Conservation (phyloP, 768 basidiomycete genomes). For the Tulasnella sp. region DNA sequence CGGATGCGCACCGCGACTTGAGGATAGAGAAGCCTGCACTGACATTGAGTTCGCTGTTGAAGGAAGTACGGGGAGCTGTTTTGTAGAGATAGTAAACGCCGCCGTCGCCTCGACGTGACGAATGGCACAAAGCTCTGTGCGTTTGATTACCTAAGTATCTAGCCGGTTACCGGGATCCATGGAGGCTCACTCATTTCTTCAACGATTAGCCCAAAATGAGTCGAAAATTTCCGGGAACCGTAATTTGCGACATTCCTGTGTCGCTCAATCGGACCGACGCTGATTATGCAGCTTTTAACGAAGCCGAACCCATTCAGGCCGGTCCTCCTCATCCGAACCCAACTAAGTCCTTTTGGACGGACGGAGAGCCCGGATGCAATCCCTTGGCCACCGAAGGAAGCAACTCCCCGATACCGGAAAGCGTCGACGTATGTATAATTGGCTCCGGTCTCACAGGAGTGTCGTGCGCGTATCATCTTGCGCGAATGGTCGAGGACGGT, state of each 20-base stretch:
- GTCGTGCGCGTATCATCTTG: conserved; percentile 61
- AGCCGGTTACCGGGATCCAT: neutral
- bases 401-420: conserved; percentile 40
- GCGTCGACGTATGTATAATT: conserved; percentile 65
- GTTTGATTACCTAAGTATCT: neutral
- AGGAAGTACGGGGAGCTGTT: no score
- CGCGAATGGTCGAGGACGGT: conserved; percentile 33
- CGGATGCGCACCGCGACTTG: conserved; percentile 4
- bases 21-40: neutral
- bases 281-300: neutral
- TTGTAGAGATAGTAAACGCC: no score
- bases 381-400: conserved; percentile 60
- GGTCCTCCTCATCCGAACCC: conserved; percentile 49
- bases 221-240: neutral
- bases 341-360: conserved; percentile 64
- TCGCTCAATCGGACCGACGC: neutral
- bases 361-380: conserved; percentile 44
- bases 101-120: no score
- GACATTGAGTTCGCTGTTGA: neutral
- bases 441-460: conserved; percentile 74
- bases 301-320: neutral
- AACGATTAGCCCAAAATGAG: no score
- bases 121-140: no score
- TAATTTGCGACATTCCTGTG: neutral
- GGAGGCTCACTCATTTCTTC: no score